Evolutionary conservation across 2,329 filamentous ascomycete genomes (phyloP), one percentile per base, ranked within the genome.

Genomic region (Colletotrichum caudatum): DNA sequence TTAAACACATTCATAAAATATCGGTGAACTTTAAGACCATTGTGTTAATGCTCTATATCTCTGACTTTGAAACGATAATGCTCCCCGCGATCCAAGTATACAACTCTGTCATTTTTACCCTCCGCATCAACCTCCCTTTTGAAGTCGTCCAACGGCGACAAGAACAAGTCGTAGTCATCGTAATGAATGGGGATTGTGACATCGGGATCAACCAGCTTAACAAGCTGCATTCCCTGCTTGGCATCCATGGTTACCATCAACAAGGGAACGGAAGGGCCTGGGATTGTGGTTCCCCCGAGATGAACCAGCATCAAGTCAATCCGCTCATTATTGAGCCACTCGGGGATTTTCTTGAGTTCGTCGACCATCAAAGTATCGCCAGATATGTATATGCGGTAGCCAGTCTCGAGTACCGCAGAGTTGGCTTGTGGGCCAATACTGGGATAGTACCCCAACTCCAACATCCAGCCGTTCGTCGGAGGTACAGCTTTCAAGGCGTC

Each of bases 211-310:
- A 92, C 85, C 69, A 92, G 74, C 74, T 83, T 81, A 77, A 92
- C 86, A 73, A 92, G 77, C 79, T 90, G 80, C 37, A 92, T 74
- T 0, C 90, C 90, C 78, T 91, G 88, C 76, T 85, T 83, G 29
- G 86, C 90, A 77, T 92, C 90, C 90, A 92, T 92, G 0, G 90
- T 92, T 2, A 92, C 88, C 90, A 92, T 92, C 33, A 92, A 70
- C 71, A 92, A 78, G 56, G 89, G 88, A 77, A 89, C 75, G 6
- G 84, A 82, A 0, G 89, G 88, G 0, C 86, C 84, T 0, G 90
- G 90, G 39, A 93, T 88, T 5, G 89, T 92, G 0, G 90, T 92
- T 2, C 90, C 90, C 26, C 90, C 90, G 0, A 92, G 80, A 73
- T 93, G 90, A 1, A 90, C 83, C 16, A 92, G 83, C 90, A 92